Percentiles rank a stretch among this genome's conserved stretches.
phyloP scores from a whole-genome alignment of 495 filamentous ascomycete species.

The Penicillium lagena region DNA sequence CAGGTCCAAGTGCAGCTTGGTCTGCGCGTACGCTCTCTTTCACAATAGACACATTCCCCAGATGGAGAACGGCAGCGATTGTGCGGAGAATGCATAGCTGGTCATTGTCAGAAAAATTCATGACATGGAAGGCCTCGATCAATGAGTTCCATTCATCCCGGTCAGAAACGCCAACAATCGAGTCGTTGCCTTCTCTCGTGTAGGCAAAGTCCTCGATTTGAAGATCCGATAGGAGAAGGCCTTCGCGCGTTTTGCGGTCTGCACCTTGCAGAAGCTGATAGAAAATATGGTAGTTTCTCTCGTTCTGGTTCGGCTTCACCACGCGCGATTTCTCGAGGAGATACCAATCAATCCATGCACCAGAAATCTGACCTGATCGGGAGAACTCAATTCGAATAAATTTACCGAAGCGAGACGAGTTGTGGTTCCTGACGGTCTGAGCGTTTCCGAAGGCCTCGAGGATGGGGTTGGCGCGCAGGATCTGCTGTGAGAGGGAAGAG shows the following conservation, averaged over 20 bases:
- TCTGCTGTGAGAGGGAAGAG: constrained; percentile 92
- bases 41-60: constrained; percentile 84
- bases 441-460: constrained; percentile 98
- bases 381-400: constrained; percentile 98
- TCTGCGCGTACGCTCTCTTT: constrained; percentile 87
- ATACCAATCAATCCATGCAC: constrained; percentile 98
- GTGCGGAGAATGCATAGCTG: constrained; percentile 78
- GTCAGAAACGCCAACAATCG: constrained; percentile 87
- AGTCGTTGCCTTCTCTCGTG: constrained; percentile 83
- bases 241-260: constrained; percentile 60
- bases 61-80: constrained; percentile 83
- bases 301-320: constrained; percentile 74
- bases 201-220: constrained; percentile 86
- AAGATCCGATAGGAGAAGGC: constrained; percentile 65
- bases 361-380: constrained; percentile 82
- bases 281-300: constrained; percentile 97
- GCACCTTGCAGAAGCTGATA: constrained; percentile 92
- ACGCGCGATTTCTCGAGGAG: constrained; percentile 95
- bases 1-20: constrained; percentile 74
- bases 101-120: constrained; percentile 87
- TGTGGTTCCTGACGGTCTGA: constrained; percentile 96
- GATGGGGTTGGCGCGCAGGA: constrained; percentile 93
- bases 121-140: constrained; percentile 88
- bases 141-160: constrained; percentile 82
- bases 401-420: constrained; percentile 97